Conservation (phyloP, 176 grass and related monocot genomes). For the Carex scoparia region DNA sequence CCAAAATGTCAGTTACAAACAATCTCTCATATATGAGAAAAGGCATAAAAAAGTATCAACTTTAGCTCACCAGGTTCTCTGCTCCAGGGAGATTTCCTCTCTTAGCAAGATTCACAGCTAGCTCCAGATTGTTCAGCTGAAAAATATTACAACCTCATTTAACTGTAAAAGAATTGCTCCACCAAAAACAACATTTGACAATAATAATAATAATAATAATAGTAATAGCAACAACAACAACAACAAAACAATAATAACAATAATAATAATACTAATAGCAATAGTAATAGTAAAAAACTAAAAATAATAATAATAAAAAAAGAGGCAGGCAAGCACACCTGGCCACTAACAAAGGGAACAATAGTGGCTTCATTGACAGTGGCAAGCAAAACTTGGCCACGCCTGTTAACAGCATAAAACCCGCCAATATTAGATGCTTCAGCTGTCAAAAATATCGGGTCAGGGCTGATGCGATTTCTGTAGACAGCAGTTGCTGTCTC, state of each 20-base stretch:
- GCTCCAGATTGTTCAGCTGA: constrained; percentile 94
- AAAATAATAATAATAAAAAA: constrained; percentile 9
- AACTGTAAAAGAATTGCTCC: neutral
- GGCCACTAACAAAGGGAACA: constrained; percentile 81
- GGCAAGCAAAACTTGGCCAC: constrained; percentile 89
- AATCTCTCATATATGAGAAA: neutral
- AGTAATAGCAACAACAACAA: neutral
- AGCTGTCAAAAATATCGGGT: constrained; percentile 93
- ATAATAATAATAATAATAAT: constrained; percentile 7
- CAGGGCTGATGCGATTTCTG: constrained; percentile 96
- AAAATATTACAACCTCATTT: constrained; percentile 16
- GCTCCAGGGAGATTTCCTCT: constrained; percentile 97
- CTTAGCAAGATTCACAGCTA: constrained; percentile 98
- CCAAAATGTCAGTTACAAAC: neutral
- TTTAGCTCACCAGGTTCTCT: constrained; percentile 73
- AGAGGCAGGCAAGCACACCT: constrained; percentile 42
- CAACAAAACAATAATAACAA: neutral
- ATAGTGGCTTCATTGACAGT: constrained; percentile 94
- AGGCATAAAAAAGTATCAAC: neutral
- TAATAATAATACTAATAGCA: constrained; percentile 8
- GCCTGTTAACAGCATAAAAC: constrained; percentile 97
- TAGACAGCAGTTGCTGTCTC: constrained; percentile 92
- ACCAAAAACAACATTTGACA: constrained; percentile 12
- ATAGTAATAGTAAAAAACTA: constrained; percentile 17
- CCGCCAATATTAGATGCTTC: constrained; percentile 78